Percentiles rank a stretch among this genome's conserved stretches.
Conservation (phyloP, 306 rosid species). For the Neltuma alba region DNA sequence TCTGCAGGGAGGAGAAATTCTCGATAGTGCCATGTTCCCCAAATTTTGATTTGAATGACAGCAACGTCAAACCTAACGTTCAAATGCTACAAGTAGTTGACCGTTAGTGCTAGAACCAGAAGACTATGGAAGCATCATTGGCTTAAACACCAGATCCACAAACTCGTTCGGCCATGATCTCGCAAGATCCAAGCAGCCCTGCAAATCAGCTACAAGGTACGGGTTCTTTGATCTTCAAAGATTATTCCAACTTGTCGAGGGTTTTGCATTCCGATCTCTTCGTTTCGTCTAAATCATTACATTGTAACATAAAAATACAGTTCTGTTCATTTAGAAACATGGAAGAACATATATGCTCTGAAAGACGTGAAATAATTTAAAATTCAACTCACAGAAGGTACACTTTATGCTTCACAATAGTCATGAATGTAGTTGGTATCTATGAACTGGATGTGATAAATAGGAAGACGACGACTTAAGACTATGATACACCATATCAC, state of each 20-base stretch:
- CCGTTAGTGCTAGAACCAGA: neutral
- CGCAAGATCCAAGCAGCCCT: neutral
- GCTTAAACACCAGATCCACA: constrained; percentile 5
- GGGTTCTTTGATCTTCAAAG: constrained; percentile 11
- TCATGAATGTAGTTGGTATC: constrained; percentile 1
- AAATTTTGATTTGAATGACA: neutral
- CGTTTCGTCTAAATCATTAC: neutral
- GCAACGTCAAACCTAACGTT: constrained; percentile 38
- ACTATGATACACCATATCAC: constrained; percentile 45
- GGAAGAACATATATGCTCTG: too few species aligned
- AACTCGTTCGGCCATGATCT: constrained; percentile 1
- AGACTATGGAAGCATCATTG: neutral
- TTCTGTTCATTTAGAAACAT: neutral
- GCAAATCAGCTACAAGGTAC: constrained; percentile 32
- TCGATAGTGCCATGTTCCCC: too few species aligned
- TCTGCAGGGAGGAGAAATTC: neutral
- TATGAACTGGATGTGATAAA: constrained; percentile 26
- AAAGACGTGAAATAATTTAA: too few species aligned
- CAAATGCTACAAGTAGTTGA: constrained; percentile 27
- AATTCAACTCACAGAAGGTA: neutral
- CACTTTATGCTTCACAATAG: neutral
- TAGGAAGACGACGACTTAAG: neutral
- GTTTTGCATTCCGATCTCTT: neutral
- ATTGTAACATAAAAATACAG: neutral
- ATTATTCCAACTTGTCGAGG: constrained; percentile 1